Base-by-base conservation (phyloP, 306 rosid genomes). In the Trifolium dubium region DNA sequence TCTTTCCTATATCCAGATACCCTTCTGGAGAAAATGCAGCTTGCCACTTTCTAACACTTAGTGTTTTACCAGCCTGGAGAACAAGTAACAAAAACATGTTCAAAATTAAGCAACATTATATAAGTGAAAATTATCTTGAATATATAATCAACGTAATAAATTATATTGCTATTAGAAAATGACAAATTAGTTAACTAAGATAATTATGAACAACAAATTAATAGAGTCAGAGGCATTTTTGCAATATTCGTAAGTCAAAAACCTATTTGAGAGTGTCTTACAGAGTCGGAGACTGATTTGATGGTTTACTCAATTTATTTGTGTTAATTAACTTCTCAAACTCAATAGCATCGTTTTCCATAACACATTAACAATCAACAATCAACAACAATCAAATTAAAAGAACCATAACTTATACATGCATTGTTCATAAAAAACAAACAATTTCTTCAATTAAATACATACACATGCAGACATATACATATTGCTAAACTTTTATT, bases 11-110 rank as follows among this genome's bases (percentile, higher is more conserved):
- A 83, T 95, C 96, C 53, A 95, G 74, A 79, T 80, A 49, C 29
- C 99, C 99, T 81, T 95, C 99, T 9, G 96, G 86, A 79, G 84
- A 85, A 83, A 95, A 95, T 59, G 97, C 98, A 5, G 96, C 93
- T 2, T 85, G 87, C 99, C 99, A 95, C 81, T 84, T 95, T 84
- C 96, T 88, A 60, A 56, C 90, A 83, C 99, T 95, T 51, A 95
- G 70, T 28, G 99, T 95, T 80, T 86, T 95, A 70, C 99, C 99
- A 69, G 93, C 89, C 99, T 94, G 86, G 17, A 11, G n/a, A 47
- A 74, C 74, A 72, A 28, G 46, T 49, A 9, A 40, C 37, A 76
- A 71, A 23, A 47, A 63, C 35, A 84, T 35, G 28, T 41, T 71
- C 32, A 53, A 51, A 71, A 18, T 56, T 0, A 23, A 47, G 53